phyloP scores from a whole-genome alignment of 2,329 filamentous ascomycete genomes.

The Akanthomyces uredinophilus region DNA sequence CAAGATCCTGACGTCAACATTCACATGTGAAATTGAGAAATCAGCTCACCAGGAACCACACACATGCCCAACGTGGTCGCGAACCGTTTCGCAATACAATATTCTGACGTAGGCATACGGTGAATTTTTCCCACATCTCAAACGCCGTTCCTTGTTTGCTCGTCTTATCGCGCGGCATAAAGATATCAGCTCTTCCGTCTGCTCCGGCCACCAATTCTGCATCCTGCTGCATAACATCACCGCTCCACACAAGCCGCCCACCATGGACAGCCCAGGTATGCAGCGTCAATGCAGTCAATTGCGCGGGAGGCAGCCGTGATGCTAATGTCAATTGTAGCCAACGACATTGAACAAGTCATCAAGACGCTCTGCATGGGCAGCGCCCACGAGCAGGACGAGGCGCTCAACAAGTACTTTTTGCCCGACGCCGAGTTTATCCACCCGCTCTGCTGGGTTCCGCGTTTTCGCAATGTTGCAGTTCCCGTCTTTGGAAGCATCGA shows the following conservation, averaged over 20 bases:
- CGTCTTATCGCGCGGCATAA: neutral
- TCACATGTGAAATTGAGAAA: slow-evolving; percentile 14
- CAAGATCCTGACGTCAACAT: slow-evolving; percentile 24
- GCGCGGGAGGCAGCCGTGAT: neutral
- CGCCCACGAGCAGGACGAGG: slow-evolving; percentile 57
- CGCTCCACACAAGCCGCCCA: slow-evolving; percentile 1
- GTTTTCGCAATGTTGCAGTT: slow-evolving; percentile 38
- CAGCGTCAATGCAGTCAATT: neutral
- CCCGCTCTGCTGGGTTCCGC: slow-evolving; percentile 68
- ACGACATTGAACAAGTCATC: slow-evolving; percentile 61
- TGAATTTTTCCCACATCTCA: neutral
- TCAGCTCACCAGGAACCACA: slow-evolving; percentile 7
- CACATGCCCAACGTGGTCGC: neutral
- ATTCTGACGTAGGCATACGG: neutral
- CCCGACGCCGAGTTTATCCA: slow-evolving; percentile 69
- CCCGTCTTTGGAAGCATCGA: slow-evolving; percentile 42
- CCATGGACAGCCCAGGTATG: slow-evolving; percentile 41
- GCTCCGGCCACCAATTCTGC: neutral
- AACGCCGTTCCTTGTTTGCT: neutral
- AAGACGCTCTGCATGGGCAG: slow-evolving; percentile 61
- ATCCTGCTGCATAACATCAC: neutral
- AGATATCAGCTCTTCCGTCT: neutral
- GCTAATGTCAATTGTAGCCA: neutral
- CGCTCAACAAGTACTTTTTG: slow-evolving; percentile 69
- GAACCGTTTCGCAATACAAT: neutral